These are phyloP conservation scores for Rhizophora apiculata DNA, from an alignment of 345 rosid species.

Conservation along the genomic window DNA sequence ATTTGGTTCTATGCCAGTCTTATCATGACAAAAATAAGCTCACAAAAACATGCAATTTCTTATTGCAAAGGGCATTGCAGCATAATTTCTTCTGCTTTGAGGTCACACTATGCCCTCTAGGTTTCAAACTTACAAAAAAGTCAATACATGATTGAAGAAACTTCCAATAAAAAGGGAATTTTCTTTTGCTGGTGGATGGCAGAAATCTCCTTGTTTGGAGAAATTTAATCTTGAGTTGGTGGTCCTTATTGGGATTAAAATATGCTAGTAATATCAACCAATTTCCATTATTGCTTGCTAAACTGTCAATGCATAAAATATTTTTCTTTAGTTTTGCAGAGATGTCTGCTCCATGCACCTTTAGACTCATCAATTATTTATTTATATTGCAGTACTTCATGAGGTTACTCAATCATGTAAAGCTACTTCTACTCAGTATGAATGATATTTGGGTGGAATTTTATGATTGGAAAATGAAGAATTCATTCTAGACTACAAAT, in stretches of 20 bases:
- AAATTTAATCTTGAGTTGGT: not conserved
- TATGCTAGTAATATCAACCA: not conserved
- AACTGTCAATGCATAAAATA: not conserved
- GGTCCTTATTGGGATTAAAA: not conserved
- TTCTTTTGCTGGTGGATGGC: not conserved
- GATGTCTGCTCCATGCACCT: constrained; percentile 5
- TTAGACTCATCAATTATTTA: not conserved
- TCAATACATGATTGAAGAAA: not conserved
- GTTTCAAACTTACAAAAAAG: not conserved
- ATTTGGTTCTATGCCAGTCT: not conserved
- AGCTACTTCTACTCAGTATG: not conserved
- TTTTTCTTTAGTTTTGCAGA: constrained; percentile 9
- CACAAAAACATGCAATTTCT: not conserved
- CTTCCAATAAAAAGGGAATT: not conserved
- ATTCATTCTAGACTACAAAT: constrained; percentile 5
- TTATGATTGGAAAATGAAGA: constrained; percentile 5
- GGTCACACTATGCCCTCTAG: not conserved
- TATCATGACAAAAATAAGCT: not conserved
- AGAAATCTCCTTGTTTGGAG: not conserved
- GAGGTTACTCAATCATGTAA: not conserved
- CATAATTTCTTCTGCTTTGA: not conserved
- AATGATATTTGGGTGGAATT: constrained; percentile 2
- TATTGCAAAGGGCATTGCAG: not conserved
- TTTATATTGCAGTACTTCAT: not conserved
- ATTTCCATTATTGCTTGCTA: not conserved